Base-by-base conservation (phyloP, 371 early-diverging fungal genomes). In the Saksenaea vasiformis region DNA sequence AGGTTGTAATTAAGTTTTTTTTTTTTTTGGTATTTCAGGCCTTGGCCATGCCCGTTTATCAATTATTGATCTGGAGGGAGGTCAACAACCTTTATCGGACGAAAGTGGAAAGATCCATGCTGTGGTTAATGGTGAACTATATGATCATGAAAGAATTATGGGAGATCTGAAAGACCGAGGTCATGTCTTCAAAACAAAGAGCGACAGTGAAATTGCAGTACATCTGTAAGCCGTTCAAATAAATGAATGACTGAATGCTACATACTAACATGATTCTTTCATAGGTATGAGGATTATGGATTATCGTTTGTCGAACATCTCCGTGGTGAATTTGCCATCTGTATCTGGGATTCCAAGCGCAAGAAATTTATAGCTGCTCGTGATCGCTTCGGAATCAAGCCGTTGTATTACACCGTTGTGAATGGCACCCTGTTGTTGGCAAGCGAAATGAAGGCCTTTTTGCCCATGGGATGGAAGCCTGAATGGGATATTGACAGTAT, bases 311-410 rank as follows among this genome's bases (percentile, higher is more conserved):
- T 70, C 14, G 60, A 70, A 14, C 36, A 70, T n/a, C 62, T 70
- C 26, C 70, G 70, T 55, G 70, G 70, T 39, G 70, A 70, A 39
- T 70, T 70, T 58, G 70, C 70, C 13, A 11, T 61, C 13, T 28
- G 43, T 28, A 65, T 70, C 13, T 70, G 44, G 38, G 70, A 70
- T 62, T 19, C 39, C 13, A 61, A 62, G 15, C 61, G 51, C n/a
- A 61, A 56, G 15, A 56, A 35, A 24, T 58, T 70, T 19, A 61
- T 70, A 43, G 59, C 61, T 60, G 70, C 70, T 31, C 62, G 70
- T 31, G 70, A 70, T 55, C 70, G 66, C 17, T 70, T 61, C 35
- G 70, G 70, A n/a, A 70, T 70, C 44, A 70, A 70, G n/a, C 70
- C 70, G 13, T 39, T 70, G 24, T 70, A 62, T 44, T 70, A 70